Evolutionary conservation across 2,329 filamentous ascomycete genomes (phyloP).

Genomic region (Elsinoe necatrix): DNA sequence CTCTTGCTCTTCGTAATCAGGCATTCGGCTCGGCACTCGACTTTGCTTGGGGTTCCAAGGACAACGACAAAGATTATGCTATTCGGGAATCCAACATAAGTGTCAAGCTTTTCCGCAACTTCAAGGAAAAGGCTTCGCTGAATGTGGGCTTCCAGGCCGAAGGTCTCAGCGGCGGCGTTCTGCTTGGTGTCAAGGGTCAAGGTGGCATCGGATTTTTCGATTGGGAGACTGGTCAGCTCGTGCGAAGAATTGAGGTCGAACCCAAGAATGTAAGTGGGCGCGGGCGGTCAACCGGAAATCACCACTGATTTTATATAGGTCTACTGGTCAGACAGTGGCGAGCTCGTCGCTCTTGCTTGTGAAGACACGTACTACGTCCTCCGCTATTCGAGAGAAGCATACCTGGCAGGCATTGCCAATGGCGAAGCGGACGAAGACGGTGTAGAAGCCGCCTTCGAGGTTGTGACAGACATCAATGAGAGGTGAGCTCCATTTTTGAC

Average conservation of each 20-base stretch:
- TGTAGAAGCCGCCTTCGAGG: constrained; percentile 90
- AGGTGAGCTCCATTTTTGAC: constrained; percentile 42
- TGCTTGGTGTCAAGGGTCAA: constrained; percentile 90
- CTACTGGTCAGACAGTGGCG: constrained; percentile 96
- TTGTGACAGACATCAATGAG: constrained; percentile 92
- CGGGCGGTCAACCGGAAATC: neutral
- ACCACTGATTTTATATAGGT: constrained; percentile 45
- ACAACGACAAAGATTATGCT: constrained; percentile 96
- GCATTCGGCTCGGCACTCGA: constrained; percentile 91
- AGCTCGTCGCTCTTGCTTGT: constrained; percentile 84
- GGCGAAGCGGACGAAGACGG: constrained; percentile 83
- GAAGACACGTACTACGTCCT: constrained; percentile 94
- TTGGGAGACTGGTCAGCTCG: constrained; percentile 82
- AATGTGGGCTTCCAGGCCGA: constrained; percentile 95
- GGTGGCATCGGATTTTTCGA: constrained; percentile 95
- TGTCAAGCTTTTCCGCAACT: constrained; percentile 97
- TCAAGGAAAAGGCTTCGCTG: constrained; percentile 70
- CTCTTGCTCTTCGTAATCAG: constrained; percentile 93
- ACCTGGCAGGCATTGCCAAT: constrained; percentile 70
- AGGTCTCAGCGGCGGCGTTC: constrained; percentile 75
- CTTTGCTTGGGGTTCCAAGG: constrained; percentile 94
- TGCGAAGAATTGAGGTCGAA: constrained; percentile 81
- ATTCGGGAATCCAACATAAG: constrained; percentile 90
- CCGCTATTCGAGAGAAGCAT: constrained; percentile 82
- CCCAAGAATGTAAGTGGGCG: constrained; percentile 46